phyloP scores from a whole-genome alignment of 2,329 filamentous ascomycete species.

The Sphaerulina vaccinii region DNA sequence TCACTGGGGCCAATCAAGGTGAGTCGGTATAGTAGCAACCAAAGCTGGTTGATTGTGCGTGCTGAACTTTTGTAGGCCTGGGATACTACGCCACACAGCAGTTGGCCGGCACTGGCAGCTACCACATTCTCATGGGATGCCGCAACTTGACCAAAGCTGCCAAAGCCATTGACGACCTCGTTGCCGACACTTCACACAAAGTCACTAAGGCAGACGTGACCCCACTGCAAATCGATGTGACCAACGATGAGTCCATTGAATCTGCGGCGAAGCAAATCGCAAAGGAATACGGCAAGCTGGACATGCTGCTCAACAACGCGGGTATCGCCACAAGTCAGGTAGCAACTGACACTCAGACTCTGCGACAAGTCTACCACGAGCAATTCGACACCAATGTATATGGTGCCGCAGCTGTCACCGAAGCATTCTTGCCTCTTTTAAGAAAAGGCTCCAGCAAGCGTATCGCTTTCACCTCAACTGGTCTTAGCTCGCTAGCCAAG shows the following conservation, averaged over 20 bases:
- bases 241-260: conserved; percentile 44
- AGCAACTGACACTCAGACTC: not conserved
- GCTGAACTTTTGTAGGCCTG: too few relatives aligned
- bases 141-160: conserved; percentile 40
- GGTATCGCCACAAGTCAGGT: conserved; percentile 26
- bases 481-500: not conserved
- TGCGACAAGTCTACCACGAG: conserved; percentile 3
- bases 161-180: conserved; percentile 35
- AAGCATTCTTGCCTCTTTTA: conserved; percentile 34
- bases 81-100: conserved; percentile 44
- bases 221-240: conserved; percentile 45
- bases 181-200: conserved; percentile 14
- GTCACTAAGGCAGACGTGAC: conserved; percentile 32
- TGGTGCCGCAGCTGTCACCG: conserved; percentile 26
- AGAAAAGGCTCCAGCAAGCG: too few relatives aligned
- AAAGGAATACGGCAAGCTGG: conserved; percentile 32
- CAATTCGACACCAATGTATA: conserved; percentile 34
- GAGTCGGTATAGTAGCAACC: too few relatives aligned
- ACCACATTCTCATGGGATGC: conserved; percentile 44
- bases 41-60: too few relatives aligned
- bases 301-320: conserved; percentile 41
- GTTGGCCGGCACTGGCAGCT: conserved; percentile 40
- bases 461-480: conserved; percentile 32
- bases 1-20: too few relatives aligned
- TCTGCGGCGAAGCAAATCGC: conserved; percentile 37